phyloP scores from a whole-genome alignment of 306 rosid genomes.

The Gastrolobium villosum region DNA sequence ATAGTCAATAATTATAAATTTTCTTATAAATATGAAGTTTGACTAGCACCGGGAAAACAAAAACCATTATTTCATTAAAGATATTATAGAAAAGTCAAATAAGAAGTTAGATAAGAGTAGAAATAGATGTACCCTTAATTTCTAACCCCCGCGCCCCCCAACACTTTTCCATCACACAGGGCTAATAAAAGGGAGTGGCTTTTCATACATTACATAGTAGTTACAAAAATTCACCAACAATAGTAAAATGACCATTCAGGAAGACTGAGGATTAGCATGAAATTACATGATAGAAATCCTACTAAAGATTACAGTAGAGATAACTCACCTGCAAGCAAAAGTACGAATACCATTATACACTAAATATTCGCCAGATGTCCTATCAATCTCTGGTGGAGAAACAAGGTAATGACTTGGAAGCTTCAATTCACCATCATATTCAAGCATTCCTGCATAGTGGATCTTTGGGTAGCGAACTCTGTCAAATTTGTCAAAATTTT shows the following conservation, averaged over 20 bases:
- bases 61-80: not conserved
- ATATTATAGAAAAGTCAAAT: not conserved
- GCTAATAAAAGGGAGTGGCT: not conserved
- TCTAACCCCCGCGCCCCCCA: no score
- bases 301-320: not conserved
- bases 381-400: constrained; percentile 93
- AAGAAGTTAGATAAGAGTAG: not conserved
- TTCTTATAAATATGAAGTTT: not conserved
- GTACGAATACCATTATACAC: constrained; percentile 86
- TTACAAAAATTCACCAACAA: constrained; percentile 34
- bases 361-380: constrained; percentile 99
- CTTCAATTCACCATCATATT: constrained; percentile 98
- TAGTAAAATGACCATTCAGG: constrained; percentile 1
- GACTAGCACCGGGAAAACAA: not conserved
- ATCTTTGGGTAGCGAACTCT: constrained; percentile 90
- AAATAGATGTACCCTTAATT: no score
- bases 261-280: constrained; percentile 18
- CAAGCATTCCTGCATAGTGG: constrained; percentile 97
- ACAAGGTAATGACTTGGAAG: constrained; percentile 94
- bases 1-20: not conserved
- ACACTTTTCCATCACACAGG: not conserved
- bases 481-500: constrained; percentile 88
- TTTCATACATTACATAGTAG: not conserved
- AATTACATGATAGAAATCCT: constrained; percentile 7
- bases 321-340: constrained; percentile 94